Base-by-base conservation (phyloP, 805 yeast genomes). In the Maudiozyma saulgeensis region DNA sequence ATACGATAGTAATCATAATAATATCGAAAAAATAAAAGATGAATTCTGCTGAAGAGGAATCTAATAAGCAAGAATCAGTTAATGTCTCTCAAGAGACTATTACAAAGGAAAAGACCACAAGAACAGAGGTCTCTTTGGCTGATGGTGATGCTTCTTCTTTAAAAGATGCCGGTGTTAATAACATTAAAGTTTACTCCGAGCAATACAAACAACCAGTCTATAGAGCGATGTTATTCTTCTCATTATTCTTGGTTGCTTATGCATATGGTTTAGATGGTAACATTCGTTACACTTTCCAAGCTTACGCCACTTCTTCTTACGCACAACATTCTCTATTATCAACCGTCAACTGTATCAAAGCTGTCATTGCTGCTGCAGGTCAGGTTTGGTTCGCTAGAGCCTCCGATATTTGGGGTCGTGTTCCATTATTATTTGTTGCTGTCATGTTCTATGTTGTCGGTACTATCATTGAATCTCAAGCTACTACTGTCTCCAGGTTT, bases 141-240 rank as follows among this genome's bases (percentile, higher is more conserved):
- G n/a, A 39, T 13, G 42, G 42, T 23, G 42, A 39, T 9, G 46
- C 35, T 16, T 31, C 46, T 32, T 31, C 46, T 31, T 39, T 39
- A 34, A 44, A 44, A n/a, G 46, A 54, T 47, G 58, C 60, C 13
- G 87, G 86, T 54, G 79, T 82, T 32, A 63, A 75, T 48, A 78
- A 76, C 54, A 72, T 76, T 21, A 86, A 82, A 61, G 68, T 79
- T 28, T 70, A 79, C 53, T 70, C 78, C 18, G 69, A 70, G 28
- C 81, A 78, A 53, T 80, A 77, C 84, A 80, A 60, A 79, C 79
- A 6, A 74, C 84, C 41, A 74, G 80, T 53, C 80, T 78, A 44
- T 16, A 74, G 74, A 47, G 53, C 71, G 8, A 52, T 69, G 4
- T 64, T 81, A 35, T 78, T 75, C 59, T 60, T 78, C 47, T 67